Evolutionary conservation across 257 asterid genomes (phyloP).

Genomic region (Primulina eburnea): DNA sequence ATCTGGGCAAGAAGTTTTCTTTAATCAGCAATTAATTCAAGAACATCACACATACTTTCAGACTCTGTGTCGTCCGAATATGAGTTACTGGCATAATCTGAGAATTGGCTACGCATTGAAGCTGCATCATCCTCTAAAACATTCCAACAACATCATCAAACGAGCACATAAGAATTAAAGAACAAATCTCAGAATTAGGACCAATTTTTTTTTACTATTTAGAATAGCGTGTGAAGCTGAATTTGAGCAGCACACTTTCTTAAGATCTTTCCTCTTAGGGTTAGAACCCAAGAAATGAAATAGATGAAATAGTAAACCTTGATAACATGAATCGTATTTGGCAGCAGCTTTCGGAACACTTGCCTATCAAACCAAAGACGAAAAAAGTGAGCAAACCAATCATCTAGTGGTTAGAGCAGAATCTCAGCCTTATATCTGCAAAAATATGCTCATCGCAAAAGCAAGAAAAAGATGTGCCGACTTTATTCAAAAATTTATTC

Average conservation of each 20-base stretch:
- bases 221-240: background rate
- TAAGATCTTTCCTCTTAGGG: background rate
- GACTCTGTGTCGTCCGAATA: conserved; percentile 47
- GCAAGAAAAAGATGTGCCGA: background rate
- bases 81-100: conserved; percentile 45
- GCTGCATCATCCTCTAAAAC: conserved; percentile 54
- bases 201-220: background rate
- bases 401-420: background rate
- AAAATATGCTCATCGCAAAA: background rate
- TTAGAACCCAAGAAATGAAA: background rate
- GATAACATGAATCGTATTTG: conserved; percentile 27
- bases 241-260: background rate
- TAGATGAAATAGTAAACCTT: conserved; percentile 37
- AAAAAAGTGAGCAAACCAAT: conserved; percentile 15
- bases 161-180: background rate
- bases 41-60: background rate
- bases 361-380: conserved; percentile 40
- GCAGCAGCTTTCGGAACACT: conserved; percentile 36
- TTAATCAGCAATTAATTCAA: background rate
- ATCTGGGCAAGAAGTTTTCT: background rate
- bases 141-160: conserved; percentile 26
- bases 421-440: background rate
- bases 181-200: background rate
- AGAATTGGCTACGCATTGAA: conserved; percentile 45
- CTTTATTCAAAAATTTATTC: background rate